Base-by-base conservation (phyloP, 2,329 filamentous ascomycete genomes). In the Alternaria gaisen region DNA sequence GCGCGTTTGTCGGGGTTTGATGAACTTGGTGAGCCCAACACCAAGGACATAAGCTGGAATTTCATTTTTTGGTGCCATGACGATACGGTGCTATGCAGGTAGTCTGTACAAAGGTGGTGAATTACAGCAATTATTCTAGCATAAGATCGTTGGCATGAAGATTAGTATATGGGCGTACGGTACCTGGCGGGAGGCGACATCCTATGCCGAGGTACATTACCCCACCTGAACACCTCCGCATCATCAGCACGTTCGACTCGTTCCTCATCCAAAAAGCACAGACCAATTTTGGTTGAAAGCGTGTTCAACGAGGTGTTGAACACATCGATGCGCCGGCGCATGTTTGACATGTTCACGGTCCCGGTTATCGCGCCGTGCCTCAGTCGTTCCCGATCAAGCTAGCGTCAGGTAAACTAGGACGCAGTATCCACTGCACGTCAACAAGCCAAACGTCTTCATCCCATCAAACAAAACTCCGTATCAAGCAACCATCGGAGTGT, bases 11-110 rank as follows among this genome's bases (percentile, higher is more conserved):
- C 93, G 88, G 28, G 94, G 94, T 84, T 97, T 97, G 88, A 97
- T 94, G 86, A 98, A 98, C 82, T 97, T 97, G 82, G 94, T 97
- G 89, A 98, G 93, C 81, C 94, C 94, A 68, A 98, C 94, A 83
- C 94, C 94, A 54, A 97, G 88, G 76, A 98, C 92, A 83, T 97
- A 97, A 83, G 83, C 84, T 59, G 85, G 84, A 16, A 69, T 64
- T 34, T 75, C 52, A 44, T 72, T 73, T 44, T 72, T 70, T 2
- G 69, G 60, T 16, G 69, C 66, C 72, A 76, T 77, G 10, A 51
- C 63, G 56, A 46, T 48, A 20, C 36, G 7, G 7, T 42, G 6
- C 8, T 9, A 11, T 24, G 28, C 12, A 5, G 30, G 5, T 5
- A 10, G 2, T 4, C 20, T 42, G 11, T 22, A n/a, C 4, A 2